Evolutionary conservation across 2,329 filamentous ascomycete genomes (phyloP).

Genomic region (Sclerotiophoma versabilis): DNA sequence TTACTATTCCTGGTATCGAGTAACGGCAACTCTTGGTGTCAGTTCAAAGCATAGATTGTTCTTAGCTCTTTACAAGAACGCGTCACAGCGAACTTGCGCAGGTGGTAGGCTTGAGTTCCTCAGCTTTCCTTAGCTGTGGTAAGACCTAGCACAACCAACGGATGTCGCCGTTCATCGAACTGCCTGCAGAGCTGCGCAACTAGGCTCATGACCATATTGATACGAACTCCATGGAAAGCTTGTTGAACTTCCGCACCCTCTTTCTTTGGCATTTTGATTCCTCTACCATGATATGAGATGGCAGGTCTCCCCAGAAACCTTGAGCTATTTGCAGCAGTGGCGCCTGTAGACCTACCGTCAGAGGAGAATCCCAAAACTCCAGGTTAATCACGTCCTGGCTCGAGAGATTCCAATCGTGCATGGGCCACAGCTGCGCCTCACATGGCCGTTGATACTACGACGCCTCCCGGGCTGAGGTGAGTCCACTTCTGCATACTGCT

Average conservation of each 20-base stretch:
- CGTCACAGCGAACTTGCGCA: not conserved
- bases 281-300: not conserved
- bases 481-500: not conserved
- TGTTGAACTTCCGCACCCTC: not conserved
- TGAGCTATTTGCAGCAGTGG: not conserved
- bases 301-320: not conserved
- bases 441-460: not conserved
- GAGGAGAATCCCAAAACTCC: not conserved
- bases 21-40: no score
- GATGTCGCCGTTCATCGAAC: not conserved
- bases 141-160: not conserved
- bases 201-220: not conserved
- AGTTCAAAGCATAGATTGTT: no score
- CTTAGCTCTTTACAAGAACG: no score
- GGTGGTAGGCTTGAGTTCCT: not conserved
- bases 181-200: not conserved
- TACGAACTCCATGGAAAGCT: not conserved
- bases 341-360: not conserved
- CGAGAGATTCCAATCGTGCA: not conserved
- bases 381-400: not conserved
- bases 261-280: not conserved
- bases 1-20: no score
- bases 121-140: not conserved
- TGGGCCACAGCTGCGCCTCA: not conserved
- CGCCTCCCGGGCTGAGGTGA: not conserved